Conservation (phyloP, 2,329 filamentous ascomycete species). For the Fusarium nisikadoi region DNA sequence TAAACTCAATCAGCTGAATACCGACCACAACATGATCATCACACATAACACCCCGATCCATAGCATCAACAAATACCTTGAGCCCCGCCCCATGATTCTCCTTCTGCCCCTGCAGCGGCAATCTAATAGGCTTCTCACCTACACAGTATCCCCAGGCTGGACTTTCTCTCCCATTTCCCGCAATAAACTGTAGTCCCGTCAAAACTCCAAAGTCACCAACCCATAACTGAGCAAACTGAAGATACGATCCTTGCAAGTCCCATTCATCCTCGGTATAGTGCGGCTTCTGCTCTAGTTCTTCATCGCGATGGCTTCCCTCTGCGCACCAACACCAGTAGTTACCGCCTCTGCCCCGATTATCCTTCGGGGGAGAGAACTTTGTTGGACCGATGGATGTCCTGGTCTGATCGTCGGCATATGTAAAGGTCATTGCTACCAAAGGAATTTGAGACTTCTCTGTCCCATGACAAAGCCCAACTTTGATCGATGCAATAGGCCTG, state of each 20-base stretch:
- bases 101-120: neutral
- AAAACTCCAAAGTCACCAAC: neutral
- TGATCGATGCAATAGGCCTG: no score
- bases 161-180: neutral
- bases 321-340: no score
- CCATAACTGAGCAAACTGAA: neutral
- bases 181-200: neutral
- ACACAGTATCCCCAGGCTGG: neutral
- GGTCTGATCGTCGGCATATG: no score
- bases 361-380: no score
- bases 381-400: no score
- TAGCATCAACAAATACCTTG: neutral
- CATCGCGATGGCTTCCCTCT: no score
- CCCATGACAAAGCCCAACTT: no score
- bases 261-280: neutral
- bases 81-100: neutral
- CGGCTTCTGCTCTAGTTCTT: neutral
- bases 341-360: no score
- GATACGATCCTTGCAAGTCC: neutral
- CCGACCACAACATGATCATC: neutral
- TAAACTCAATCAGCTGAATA: neutral
- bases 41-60: neutral
- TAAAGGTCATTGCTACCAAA: no score
- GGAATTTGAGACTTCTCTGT: no score
- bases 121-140: neutral